These are phyloP conservation scores for Isatis tinctoria DNA, from an alignment of 345 rosid genomes.

Conservation along the genomic window DNA sequence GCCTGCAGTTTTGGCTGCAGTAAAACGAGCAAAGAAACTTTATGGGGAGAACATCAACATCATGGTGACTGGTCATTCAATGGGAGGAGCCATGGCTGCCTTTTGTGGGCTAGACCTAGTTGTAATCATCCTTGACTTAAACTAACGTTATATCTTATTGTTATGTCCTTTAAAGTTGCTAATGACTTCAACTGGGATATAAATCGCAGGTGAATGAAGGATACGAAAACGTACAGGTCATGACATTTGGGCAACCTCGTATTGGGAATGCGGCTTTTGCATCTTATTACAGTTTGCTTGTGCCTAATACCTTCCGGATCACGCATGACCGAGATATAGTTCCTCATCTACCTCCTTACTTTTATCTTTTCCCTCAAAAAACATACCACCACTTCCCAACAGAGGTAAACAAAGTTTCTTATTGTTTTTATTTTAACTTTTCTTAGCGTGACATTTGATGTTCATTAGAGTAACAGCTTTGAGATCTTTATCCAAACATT, in stretches of 20 bases:
- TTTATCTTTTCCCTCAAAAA: constrained; percentile 60
- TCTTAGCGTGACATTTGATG: not conserved
- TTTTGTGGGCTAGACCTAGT: constrained; percentile 82
- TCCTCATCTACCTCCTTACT: constrained; percentile 94
- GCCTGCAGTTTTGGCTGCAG: constrained; percentile 65
- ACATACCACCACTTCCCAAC: constrained; percentile 95
- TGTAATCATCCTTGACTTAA: constrained; percentile 36
- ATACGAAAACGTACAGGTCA: constrained; percentile 56
- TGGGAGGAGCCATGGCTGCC: constrained; percentile 98
- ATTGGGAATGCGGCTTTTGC: constrained; percentile 88
- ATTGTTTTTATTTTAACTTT: not conserved
- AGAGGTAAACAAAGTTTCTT: constrained; percentile 53
- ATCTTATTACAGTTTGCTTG: constrained; percentile 56
- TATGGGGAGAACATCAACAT: constrained; percentile 59
- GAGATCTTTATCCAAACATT: not conserved
- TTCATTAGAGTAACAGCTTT: not conserved
- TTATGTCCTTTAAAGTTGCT: constrained; percentile 2
- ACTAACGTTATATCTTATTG: not conserved
- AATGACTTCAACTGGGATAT: constrained; percentile 6
- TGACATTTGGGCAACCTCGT: constrained; percentile 98
- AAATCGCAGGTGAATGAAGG: constrained; percentile 62
- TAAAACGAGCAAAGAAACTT: constrained; percentile 48
- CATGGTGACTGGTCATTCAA: constrained; percentile 94
- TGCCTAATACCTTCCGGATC: constrained; percentile 74
- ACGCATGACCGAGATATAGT: constrained; percentile 81